Evolutionary conservation across 345 rosid genomes (phyloP).

Genomic region (Salix caprea): DNA sequence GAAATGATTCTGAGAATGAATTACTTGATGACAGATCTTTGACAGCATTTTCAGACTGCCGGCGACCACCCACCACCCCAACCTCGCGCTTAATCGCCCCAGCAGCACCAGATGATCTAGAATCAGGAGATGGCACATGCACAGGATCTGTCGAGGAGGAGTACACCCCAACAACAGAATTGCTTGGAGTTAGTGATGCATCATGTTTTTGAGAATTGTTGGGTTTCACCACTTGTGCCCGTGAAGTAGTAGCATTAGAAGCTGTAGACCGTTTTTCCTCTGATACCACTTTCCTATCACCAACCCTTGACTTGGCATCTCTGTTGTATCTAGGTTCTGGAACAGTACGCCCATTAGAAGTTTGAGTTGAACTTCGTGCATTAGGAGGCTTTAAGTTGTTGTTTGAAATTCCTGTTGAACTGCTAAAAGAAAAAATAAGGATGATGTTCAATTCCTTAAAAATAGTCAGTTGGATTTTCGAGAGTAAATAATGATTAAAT

Average conservation of each 20-base stretch:
- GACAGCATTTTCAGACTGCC: conserved; percentile 48
- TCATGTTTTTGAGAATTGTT: conserved; percentile 34
- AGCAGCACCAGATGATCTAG: conserved; percentile 62
- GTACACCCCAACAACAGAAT: conserved; percentile 71
- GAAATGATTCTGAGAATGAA: conserved; percentile 55
- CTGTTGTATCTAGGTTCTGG: conserved; percentile 30
- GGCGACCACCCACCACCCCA: conserved; percentile 69
- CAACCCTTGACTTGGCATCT: conserved; percentile 28
- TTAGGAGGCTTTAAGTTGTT: conserved; percentile 38
- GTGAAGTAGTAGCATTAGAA: conserved; percentile 26
- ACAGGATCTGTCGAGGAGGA: conserved; percentile 89
- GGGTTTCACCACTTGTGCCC: conserved; percentile 34
- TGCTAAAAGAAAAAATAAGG: conserved; percentile 19
- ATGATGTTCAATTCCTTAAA: not conserved
- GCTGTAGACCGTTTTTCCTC: conserved; percentile 33
- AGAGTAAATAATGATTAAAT: not conserved
- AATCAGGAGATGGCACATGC: conserved; percentile 92
- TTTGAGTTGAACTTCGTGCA: conserved; percentile 24
- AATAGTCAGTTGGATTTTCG: not conserved
- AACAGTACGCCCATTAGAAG: conserved; percentile 32
- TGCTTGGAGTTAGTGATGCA: conserved; percentile 43
- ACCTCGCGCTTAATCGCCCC: conserved; percentile 95
- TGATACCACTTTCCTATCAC: conserved; percentile 22
- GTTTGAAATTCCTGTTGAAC: conserved; percentile 36
- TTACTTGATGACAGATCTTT: conserved; percentile 42